phyloP scores from a whole-genome alignment of 1,284 basidiomycete species.

The Gymnopus androsaceus region DNA sequence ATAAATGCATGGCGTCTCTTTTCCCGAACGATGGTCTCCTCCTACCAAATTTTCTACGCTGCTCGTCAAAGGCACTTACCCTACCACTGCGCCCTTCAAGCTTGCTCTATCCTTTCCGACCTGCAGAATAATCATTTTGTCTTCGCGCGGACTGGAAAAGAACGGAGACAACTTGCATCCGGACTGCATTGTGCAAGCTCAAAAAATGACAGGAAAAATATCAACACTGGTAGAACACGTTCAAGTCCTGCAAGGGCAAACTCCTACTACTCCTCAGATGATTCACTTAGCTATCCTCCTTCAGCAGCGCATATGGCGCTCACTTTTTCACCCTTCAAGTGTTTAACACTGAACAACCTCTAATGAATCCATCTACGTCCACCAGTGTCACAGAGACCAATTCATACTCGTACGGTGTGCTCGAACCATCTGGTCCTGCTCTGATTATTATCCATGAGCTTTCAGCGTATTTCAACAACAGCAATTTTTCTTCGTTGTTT shows the following conservation, averaged over 20 bases:
- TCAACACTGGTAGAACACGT: too few species aligned
- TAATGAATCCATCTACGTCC: conserved; percentile 4
- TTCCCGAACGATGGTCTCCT: conserved; percentile 35
- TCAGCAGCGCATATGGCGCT: conserved; percentile 59
- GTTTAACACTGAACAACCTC: conserved; percentile 23
- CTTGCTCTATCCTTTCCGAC: too few species aligned
- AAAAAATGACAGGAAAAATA: too few species aligned
- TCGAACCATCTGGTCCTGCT: conserved; percentile 47
- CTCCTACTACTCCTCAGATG: too few species aligned
- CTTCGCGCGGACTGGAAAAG: too few species aligned
- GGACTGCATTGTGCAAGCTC: conserved; percentile 41
- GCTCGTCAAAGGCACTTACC: conserved; percentile 54
- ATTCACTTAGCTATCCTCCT: conserved; percentile 71
- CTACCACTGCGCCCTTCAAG: too few species aligned
- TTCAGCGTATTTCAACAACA: conserved; percentile 56
- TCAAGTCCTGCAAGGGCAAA: conserved; percentile 47
- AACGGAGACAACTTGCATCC: too few species aligned
- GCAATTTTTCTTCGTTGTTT: conserved; percentile 34
- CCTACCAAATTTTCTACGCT: conserved; percentile 51
- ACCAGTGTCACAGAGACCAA: background rate
- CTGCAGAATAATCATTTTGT: too few species aligned
- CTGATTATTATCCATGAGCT: conserved; percentile 66
- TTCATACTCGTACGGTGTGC: conserved; percentile 40
- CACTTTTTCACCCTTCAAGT: conserved; percentile 56
- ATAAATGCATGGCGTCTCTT: conserved; percentile 42